A percentile compares a stretch with the other conserved stretches of the same genome.
phyloP scores from a whole-genome alignment of 1,139 yeast species.

The Hansenula lynferdii region DNA sequence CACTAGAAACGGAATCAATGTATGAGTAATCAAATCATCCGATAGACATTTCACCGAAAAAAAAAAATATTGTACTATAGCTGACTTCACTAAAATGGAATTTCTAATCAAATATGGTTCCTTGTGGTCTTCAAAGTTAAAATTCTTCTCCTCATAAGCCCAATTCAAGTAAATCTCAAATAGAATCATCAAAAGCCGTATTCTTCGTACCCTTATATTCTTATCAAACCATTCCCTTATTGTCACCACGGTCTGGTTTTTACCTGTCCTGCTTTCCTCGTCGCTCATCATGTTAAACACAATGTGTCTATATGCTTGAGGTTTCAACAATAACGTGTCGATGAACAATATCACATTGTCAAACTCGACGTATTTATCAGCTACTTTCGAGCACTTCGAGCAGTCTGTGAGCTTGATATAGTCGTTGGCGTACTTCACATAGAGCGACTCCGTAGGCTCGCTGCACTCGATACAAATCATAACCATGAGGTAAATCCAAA shows the following conservation, averaged over 20 bases:
- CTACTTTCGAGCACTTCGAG: constrained; percentile 61
- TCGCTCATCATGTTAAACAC: constrained; percentile 70
- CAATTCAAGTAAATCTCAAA: constrained; percentile 89
- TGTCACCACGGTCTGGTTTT: constrained; percentile 9
- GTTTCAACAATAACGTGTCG: constrained; percentile 76
- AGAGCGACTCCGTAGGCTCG: constrained; percentile 57
- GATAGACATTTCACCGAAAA: constrained; percentile 59
- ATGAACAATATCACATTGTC: constrained; percentile 81
- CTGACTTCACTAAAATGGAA: constrained; percentile 39
- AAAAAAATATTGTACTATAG: constrained; percentile 56
- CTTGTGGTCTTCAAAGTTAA: constrained; percentile 4
- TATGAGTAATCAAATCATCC: constrained; percentile 54
- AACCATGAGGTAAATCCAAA: too few species aligned
- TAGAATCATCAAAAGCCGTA: constrained; percentile 62
- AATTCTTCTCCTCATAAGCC: constrained; percentile 79
- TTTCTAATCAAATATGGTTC: constrained; percentile 22
- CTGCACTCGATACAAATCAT: constrained; percentile 94
- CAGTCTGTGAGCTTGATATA: constrained; percentile 83
- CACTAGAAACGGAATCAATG: constrained; percentile 40
- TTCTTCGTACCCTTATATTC: constrained; percentile 33
- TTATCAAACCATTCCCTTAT: constrained; percentile 19
- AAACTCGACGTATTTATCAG: constrained; percentile 89
- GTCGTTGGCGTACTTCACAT: constrained; percentile 67
- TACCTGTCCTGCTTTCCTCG: constrained; percentile 6
- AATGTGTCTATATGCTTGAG: constrained; percentile 87